A percentile compares a stretch with the other conserved stretches of the same genome.
Conservation (phyloP, 768 basidiomycete species). For the Hygrophorus russula region DNA sequence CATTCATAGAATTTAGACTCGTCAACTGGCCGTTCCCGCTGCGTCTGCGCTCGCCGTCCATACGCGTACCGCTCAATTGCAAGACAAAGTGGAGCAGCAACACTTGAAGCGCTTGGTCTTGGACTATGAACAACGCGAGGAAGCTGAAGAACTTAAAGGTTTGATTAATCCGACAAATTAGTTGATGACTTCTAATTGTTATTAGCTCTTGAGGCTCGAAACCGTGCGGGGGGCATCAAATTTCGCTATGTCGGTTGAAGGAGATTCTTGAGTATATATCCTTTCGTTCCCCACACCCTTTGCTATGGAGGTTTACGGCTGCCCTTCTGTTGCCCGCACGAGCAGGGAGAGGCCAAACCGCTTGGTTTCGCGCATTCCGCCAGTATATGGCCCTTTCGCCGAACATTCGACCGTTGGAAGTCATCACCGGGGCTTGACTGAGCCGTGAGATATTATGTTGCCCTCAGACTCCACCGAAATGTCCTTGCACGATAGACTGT, state of each 20-base stretch:
- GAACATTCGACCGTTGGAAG: no score
- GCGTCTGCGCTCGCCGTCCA: slow-evolving; percentile 84
- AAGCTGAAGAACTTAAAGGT: slow-evolving; percentile 77
- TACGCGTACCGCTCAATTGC: slow-evolving; percentile 82
- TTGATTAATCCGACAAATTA: slow-evolving; percentile 1
- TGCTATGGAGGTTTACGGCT: no score
- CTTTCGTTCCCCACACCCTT: no score
- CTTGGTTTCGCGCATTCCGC: no score
- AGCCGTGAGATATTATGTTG: no score
- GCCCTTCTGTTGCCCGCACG: no score
- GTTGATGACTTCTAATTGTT: background rate
- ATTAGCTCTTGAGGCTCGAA: slow-evolving; percentile 59
- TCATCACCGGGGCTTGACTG: no score
- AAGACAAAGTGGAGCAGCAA: slow-evolving; percentile 94
- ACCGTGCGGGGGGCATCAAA: slow-evolving; percentile 58
- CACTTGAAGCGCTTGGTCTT: slow-evolving; percentile 93
- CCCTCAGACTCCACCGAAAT: no score
- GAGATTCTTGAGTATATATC: background rate
- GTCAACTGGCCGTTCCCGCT: slow-evolving; percentile 83
- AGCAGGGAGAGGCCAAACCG: no score
- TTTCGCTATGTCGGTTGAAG: slow-evolving; percentile 62
- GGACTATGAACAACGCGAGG: slow-evolving; percentile 83
- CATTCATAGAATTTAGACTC: slow-evolving; percentile 37
- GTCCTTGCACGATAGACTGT: no score
- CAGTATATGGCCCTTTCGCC: no score